These are phyloP conservation scores for Verruconis gallopava DNA, from an alignment of 2,329 filamentous ascomycete species.

Conservation along the genomic window DNA sequence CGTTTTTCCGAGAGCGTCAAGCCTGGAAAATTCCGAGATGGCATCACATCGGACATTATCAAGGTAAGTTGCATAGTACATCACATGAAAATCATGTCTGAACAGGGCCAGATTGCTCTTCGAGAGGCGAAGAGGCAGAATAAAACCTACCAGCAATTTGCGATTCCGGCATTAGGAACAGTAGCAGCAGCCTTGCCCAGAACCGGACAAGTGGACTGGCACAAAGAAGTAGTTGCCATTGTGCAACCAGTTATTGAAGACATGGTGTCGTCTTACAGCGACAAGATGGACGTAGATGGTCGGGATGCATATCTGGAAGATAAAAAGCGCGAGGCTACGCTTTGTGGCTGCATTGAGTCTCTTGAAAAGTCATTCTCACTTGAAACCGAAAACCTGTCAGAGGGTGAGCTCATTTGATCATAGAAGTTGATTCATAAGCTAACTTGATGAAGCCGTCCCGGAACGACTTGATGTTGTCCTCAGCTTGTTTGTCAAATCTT, in stretches of 20 bases:
- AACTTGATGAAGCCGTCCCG: not conserved
- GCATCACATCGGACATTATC: constrained; percentile 37
- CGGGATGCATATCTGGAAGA: constrained; percentile 18
- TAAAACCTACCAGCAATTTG: constrained; percentile 64
- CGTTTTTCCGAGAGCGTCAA: constrained; percentile 58
- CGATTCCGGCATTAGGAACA: constrained; percentile 57
- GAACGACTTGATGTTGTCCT: constrained; percentile 12
- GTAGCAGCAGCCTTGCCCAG: constrained; percentile 58
- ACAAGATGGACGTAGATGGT: constrained; percentile 22
- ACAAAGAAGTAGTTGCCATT: constrained; percentile 48
- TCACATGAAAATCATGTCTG: too few species aligned
- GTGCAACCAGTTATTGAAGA: constrained; percentile 40
- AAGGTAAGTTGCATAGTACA: constrained; percentile 4
- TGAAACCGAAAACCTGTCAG: not conserved
- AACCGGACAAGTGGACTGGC: constrained; percentile 46
- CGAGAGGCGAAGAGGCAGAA: constrained; percentile 91
- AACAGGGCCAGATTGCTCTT: constrained; percentile 58
- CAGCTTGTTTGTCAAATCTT: constrained; percentile 14
- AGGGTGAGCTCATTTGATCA: not conserved
- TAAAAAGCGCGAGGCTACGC: constrained; percentile 8
- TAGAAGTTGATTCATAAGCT: not conserved
- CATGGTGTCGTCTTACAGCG: constrained; percentile 13
- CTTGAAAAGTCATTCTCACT: constrained; percentile 16
- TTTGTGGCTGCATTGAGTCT: constrained; percentile 15
- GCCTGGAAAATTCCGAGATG: constrained; percentile 4